Evolutionary conservation across 2,329 filamentous ascomycete genomes (phyloP).

Genomic region (Hymenoscyphus infarciens): DNA sequence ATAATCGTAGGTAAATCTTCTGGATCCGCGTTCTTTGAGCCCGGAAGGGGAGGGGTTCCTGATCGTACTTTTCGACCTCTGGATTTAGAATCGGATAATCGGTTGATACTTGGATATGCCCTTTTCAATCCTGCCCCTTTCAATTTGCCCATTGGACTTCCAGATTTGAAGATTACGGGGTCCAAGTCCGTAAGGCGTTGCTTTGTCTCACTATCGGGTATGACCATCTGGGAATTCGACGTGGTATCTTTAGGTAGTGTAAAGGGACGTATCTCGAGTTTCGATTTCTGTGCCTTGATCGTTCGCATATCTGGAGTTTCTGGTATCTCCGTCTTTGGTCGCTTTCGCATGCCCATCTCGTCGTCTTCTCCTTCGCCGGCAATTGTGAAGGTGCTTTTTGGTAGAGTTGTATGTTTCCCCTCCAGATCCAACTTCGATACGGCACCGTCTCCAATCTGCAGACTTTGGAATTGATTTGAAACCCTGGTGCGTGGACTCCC

Average conservation of each 20-base stretch:
- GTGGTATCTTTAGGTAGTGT: slow-evolving; percentile 18
- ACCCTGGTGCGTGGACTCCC: slow-evolving; percentile 33
- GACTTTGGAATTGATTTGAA: slow-evolving; percentile 32
- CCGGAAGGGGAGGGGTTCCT: slow-evolving; percentile 27
- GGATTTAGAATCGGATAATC: slow-evolving; percentile 31
- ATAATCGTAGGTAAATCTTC: slow-evolving; percentile 18
- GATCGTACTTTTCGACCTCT: slow-evolving; percentile 25
- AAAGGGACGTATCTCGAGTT: slow-evolving; percentile 17
- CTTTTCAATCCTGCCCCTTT: slow-evolving; percentile 20
- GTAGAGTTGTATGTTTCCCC: slow-evolving; percentile 1
- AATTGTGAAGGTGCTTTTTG: neutral
- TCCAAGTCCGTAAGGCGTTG: slow-evolving; percentile 27
- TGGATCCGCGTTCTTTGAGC: slow-evolving; percentile 8
- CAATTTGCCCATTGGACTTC: slow-evolving; percentile 16
- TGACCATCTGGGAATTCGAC: slow-evolving; percentile 14
- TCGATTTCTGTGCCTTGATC: slow-evolving; percentile 7
- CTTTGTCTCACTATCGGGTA: slow-evolving; percentile 15
- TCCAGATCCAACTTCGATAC: slow-evolving; percentile 25
- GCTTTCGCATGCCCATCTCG: slow-evolving; percentile 24
- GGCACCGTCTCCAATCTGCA: slow-evolving; percentile 27
- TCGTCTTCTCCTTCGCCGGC: slow-evolving; percentile 17
- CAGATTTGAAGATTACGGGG: slow-evolving; percentile 28
- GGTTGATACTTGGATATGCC: slow-evolving; percentile 32
- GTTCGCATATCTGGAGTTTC: slow-evolving; percentile 26
- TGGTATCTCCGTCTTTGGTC: slow-evolving; percentile 29